phyloP scores from a whole-genome alignment of 305 asterid genomes.

The Coffea humblotiana region DNA sequence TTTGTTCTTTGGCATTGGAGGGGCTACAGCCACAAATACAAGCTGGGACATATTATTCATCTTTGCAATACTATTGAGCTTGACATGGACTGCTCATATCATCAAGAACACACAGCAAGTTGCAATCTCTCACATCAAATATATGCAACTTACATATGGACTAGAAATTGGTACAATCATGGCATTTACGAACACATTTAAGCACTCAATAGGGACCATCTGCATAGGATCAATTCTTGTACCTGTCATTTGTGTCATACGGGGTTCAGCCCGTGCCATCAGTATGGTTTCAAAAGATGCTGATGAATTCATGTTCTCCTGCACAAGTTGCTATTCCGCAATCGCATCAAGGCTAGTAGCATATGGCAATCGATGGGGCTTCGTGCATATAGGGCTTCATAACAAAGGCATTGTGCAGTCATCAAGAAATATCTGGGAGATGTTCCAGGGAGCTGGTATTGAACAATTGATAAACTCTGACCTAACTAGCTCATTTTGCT shows the following conservation, averaged over 20 bases:
- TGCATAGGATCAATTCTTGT: slow-evolving; percentile 52
- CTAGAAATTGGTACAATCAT: slow-evolving; percentile 36
- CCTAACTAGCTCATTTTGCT: slow-evolving; percentile 60
- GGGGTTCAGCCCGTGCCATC: slow-evolving; percentile 45
- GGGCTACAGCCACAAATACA: slow-evolving; percentile 38
- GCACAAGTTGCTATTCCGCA: slow-evolving; percentile 50
- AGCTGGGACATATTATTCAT: slow-evolving; percentile 39
- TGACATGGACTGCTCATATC: slow-evolving; percentile 51
- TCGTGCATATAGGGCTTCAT: slow-evolving; percentile 56
- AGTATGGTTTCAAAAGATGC: slow-evolving; percentile 44
- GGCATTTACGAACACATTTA: slow-evolving; percentile 30
- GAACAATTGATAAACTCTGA: slow-evolving; percentile 48
- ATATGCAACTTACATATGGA: slow-evolving; percentile 45
- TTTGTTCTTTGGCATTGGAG: slow-evolving; percentile 51
- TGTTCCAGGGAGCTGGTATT: slow-evolving; percentile 43
- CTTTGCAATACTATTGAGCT: slow-evolving; percentile 43
- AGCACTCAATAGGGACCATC: slow-evolving; percentile 49
- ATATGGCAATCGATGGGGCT: slow-evolving; percentile 60
- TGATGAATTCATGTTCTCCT: slow-evolving; percentile 62
- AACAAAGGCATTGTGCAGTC: slow-evolving; percentile 55
- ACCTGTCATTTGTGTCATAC: slow-evolving; percentile 38
- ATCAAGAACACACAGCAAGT: slow-evolving; percentile 44
- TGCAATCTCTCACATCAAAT: slow-evolving; percentile 49
- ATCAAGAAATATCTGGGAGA: slow-evolving; percentile 56
- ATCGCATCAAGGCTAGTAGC: slow-evolving; percentile 36